Base-by-base conservation (phyloP, 257 asterid species). In the Salvia splendens region DNA sequence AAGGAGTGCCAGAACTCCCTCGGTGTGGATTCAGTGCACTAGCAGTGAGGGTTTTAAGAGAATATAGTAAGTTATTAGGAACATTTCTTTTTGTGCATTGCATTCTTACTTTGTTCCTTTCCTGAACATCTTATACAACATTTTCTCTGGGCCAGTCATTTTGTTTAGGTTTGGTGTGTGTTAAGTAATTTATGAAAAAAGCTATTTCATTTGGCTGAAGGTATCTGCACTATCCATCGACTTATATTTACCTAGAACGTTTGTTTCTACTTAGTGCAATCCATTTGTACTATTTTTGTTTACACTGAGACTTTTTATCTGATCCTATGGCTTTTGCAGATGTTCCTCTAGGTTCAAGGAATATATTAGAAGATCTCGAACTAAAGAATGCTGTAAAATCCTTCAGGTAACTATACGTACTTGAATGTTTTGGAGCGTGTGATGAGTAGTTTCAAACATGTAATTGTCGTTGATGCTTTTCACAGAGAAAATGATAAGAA, bases 11-110 rank as follows among this genome's bases (percentile, higher is more conserved):
- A 4, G 92, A 85, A 2, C 81, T 75, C 61, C 99, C 99, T 67
- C 89, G 90, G 72, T 93, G 99, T 80, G 99, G 99, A 70, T 90
- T 93, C 84, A 90, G 97, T 78, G 85, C 95, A 50, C 72, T 93
- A 60, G 99, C 99, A 70, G 97, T 93, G 67, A 81, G 86, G 76
- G 95, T 93, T 59, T 73, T 93, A 75, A 82, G 82, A 33, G 96
- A 84, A 81, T 90, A 33, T 33, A 33, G 99, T 93, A 83, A 86
- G 95, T 68, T 71, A 15, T 53, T 47, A 61, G 33, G 14, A 54
- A 46, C 45, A 40, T 47, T 60, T 61, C 9, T 42, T 59, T 32
- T 36, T 48, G 15, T 24, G 30, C 30, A 24, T 24, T 60, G 61
- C 50, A 15, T 64, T 12, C 33, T 4, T 69, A 46, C 12, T 14